Percentiles rank a stretch among this genome's conserved stretches.
Conservation (phyloP, 257 asterid species). For the Ophiorrhiza pumila region DNA sequence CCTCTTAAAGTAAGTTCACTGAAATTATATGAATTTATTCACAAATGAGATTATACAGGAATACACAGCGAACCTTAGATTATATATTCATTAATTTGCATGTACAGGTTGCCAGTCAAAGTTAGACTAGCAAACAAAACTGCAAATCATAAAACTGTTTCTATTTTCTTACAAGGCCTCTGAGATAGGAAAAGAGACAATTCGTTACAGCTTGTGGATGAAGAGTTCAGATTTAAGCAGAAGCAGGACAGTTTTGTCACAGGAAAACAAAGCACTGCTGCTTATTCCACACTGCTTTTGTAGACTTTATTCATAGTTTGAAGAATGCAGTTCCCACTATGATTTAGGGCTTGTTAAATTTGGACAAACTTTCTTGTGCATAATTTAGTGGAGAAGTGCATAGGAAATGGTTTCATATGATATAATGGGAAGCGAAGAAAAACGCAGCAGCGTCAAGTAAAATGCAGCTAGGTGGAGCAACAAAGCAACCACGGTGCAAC, state of each 20-base stretch:
- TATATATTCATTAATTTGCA: neutral
- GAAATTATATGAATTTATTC: neutral
- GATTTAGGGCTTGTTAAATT: neutral
- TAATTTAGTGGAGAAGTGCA: neutral
- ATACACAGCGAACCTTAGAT: neutral
- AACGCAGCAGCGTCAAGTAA: neutral
- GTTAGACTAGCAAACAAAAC: neutral
- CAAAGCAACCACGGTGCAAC: neutral
- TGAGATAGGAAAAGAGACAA: neutral
- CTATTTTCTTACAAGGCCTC: neutral
- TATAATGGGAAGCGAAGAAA: neutral
- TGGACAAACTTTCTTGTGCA: neutral
- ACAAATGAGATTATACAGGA: neutral
- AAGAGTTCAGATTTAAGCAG: neutral
- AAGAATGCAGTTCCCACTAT: neutral
- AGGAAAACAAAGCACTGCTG: neutral
- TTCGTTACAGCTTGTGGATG: neutral
- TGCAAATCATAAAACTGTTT: neutral
- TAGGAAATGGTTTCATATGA: neutral
- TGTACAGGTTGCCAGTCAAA: neutral
- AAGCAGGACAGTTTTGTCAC: neutral
- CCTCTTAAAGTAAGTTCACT: neutral
- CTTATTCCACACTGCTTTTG: neutral
- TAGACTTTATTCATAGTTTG: neutral
- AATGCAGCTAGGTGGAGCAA: neutral